phyloP scores from a whole-genome alignment of 148 eudicot species.

The Vaccinium macrocarpon region DNA sequence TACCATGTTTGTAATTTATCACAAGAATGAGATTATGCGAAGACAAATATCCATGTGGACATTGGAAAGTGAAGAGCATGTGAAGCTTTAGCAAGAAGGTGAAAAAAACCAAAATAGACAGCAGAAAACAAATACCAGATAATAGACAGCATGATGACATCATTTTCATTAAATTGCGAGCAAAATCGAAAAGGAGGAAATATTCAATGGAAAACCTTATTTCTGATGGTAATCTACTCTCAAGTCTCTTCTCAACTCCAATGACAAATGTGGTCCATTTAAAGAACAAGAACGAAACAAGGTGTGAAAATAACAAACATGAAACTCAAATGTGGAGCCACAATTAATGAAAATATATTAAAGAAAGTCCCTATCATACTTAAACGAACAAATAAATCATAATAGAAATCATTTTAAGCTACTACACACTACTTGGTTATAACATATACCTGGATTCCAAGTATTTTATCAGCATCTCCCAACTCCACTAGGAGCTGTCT shows the following conservation, averaged over 20 bases:
- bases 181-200: not conserved
- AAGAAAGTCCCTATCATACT: not conserved
- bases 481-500: constrained; percentile 71
- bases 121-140: not conserved
- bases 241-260: no score
- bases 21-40: not conserved
- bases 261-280: no score
- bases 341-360: not conserved
- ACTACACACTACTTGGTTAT: not conserved
- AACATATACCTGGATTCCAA: constrained; percentile 82
- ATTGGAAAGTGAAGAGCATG: not conserved
- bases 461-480: constrained; percentile 78
- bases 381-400: not conserved
- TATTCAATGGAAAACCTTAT: not conserved
- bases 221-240: no score
- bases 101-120: not conserved
- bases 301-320: not conserved
- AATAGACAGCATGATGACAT: not conserved
- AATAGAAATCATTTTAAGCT: not conserved
- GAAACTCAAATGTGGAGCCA: not conserved
- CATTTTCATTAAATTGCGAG: not conserved
- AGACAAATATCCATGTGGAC: not conserved
- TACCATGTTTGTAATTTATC: not conserved
- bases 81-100: not conserved
- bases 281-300: constrained; percentile 2